Evolutionary conservation across 225 moss, liverwort and hornwort species (phyloP).

Genomic region (Sphagnum contortum): DNA sequence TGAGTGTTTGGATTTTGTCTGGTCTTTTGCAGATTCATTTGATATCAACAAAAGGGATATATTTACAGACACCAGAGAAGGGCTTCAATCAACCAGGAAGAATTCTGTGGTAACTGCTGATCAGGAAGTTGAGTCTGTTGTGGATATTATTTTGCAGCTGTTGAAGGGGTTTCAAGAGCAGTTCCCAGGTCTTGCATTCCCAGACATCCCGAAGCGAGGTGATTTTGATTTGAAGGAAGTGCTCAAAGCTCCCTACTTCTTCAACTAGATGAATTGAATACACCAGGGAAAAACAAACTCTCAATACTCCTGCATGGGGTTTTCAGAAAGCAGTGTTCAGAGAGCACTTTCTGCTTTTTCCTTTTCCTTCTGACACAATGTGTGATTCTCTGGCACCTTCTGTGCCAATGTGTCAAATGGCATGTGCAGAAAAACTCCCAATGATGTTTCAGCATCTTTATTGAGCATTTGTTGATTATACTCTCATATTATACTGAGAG

Average conservation of each 20-base stretch:
- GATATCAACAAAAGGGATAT: background rate
- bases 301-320: too few relatives aligned
- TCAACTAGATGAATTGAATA: slow-evolving; percentile 36
- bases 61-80: background rate
- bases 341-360: too few relatives aligned
- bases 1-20: slow-evolving; percentile 16
- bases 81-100: background rate
- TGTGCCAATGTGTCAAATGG: too few relatives aligned
- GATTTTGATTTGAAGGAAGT: slow-evolving; percentile 64
- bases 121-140: background rate
- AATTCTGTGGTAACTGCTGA: background rate
- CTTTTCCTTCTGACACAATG: too few relatives aligned
- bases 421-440: too few relatives aligned
- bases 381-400: too few relatives aligned
- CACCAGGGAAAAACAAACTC: too few relatives aligned
- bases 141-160: slow-evolving; percentile 32
- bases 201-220: slow-evolving; percentile 61
- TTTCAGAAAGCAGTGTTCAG: too few relatives aligned
- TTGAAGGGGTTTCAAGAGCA: slow-evolving; percentile 54
- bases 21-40: background rate
- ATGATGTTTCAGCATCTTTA: too few relatives aligned
- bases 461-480: too few relatives aligned
- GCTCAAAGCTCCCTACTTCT: slow-evolving; percentile 67
- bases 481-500: too few relatives aligned
- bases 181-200: slow-evolving; percentile 61